Evolutionary conservation across 106 monocot genomes (phyloP), one percentile per base, ranked within the genome.

Genomic region (Triglochin maritima): DNA sequence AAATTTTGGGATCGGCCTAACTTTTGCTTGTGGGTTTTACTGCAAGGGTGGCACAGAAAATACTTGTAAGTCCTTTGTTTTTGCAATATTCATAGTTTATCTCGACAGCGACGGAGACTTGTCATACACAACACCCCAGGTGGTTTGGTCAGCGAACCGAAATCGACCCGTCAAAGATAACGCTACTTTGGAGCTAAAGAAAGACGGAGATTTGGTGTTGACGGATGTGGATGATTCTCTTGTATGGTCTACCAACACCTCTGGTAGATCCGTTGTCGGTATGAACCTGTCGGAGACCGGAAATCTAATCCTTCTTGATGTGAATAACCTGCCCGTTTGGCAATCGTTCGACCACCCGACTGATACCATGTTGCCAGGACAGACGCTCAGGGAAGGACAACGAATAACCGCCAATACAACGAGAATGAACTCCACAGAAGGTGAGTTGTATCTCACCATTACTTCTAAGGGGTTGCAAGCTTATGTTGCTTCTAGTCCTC

Each of bases 91-190:
- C n/a, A n/a, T n/a, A n/a, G n/a, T n/a, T n/a, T n/a, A n/a, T n/a
- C n/a, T n/a, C n/a, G n/a, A n/a, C n/a, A n/a, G n/a, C n/a, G n/a
- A n/a, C n/a, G n/a, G n/a, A n/a, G n/a, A n/a, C n/a, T n/a, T n/a
- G n/a, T n/a, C n/a, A n/a, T n/a, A n/a, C n/a, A n/a, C n/a, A n/a
- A n/a, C n/a, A n/a, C n/a, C n/a, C n/a, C n/a, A n/a, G n/a, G n/a
- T n/a, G n/a, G 51, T 92, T n/a, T 87, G 87, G 91, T 71, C 85
- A 0, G 78, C 84, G 44, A 87, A 92, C 73, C 69, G 76, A 44
- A 56, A 73, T 58, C 74, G 46, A 4, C 84, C 70, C 3, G 82
- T 85, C 11, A 0, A 17, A 0, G 70, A 76, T 57, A 85, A 87
- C 50, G 82, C 91, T 16, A 82, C 82, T 1, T 44, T 87, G 17